These are phyloP conservation scores for Tarenaya hassleriana DNA, from an alignment of 345 rosid genomes.

Conservation along the genomic window DNA sequence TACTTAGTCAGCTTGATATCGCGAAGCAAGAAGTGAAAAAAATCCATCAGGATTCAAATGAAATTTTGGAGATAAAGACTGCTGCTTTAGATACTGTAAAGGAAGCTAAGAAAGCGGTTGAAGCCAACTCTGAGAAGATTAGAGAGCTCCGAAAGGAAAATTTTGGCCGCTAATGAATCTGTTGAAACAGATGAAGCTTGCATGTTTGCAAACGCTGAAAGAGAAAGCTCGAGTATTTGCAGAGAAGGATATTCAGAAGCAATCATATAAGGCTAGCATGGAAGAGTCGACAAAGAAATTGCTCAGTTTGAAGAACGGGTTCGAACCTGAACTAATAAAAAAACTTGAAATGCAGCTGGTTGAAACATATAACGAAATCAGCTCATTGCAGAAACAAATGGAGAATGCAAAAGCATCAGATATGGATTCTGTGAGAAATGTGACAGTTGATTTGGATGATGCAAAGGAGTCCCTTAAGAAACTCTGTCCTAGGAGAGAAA, in stretches of 20 bases:
- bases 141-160: slow-evolving; percentile 65
- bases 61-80: slow-evolving; percentile 44
- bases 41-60: slow-evolving; percentile 56
- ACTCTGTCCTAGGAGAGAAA: slow-evolving; percentile 67
- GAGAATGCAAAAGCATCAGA: slow-evolving; percentile 72
- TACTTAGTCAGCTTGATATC: slow-evolving; percentile 57
- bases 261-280: slow-evolving; percentile 52
- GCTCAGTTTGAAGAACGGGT: slow-evolving; percentile 48
- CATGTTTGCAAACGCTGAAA: slow-evolving; percentile 54
- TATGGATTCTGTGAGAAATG: slow-evolving; percentile 55
- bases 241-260: slow-evolving; percentile 59
- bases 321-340: slow-evolving; percentile 57
- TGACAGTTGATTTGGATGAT: slow-evolving; percentile 67
- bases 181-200: slow-evolving; percentile 80
- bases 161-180: slow-evolving; percentile 60
- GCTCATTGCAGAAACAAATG: slow-evolving; percentile 54
- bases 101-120: slow-evolving; percentile 54
- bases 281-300: slow-evolving; percentile 60
- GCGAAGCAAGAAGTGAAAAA: slow-evolving; percentile 75
- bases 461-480: slow-evolving; percentile 77
- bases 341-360: slow-evolving; percentile 61
- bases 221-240: slow-evolving; percentile 63
- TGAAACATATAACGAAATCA: slow-evolving; percentile 56
- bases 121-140: slow-evolving; percentile 61
- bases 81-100: slow-evolving; percentile 54